Conservation (phyloP, 2,329 filamentous ascomycete genomes). For the Pseudogymnoascus sp. region DNA sequence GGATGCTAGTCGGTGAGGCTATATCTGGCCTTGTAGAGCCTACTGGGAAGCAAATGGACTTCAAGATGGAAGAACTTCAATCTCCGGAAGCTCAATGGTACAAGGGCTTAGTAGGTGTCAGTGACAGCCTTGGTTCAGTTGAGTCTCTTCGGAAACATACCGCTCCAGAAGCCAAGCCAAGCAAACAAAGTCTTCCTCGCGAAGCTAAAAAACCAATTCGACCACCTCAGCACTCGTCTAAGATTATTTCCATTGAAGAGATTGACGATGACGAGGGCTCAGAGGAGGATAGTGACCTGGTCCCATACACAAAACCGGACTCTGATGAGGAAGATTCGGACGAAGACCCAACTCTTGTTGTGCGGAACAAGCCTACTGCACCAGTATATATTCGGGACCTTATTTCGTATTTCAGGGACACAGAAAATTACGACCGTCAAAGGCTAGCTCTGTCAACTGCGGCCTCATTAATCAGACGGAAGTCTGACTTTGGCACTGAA, state of each 20-base stretch:
- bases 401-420: constrained; percentile 68
- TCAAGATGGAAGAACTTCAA: constrained; percentile 73
- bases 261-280: constrained; percentile 50
- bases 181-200: constrained; percentile 11
- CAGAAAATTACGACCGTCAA: constrained; percentile 78
- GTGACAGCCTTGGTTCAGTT: constrained; percentile 56
- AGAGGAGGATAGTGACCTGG: constrained; percentile 42
- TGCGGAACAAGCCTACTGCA: constrained; percentile 70
- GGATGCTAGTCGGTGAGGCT: constrained; percentile 78
- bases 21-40: constrained; percentile 49
- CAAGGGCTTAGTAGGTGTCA: constrained; percentile 53
- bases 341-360: constrained; percentile 81
- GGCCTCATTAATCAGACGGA: constrained; percentile 74
- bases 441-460: constrained; percentile 71
- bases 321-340: constrained; percentile 87
- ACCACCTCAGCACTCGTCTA: constrained; percentile 19
- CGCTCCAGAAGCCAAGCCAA: constrained; percentile 15
- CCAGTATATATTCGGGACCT: constrained; percentile 90
- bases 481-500: constrained; percentile 81
- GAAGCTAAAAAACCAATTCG: constrained; percentile 27
- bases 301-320: constrained; percentile 76
- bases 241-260: constrained; percentile 54
- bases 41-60: constrained; percentile 66
- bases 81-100: constrained; percentile 69
- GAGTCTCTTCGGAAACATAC: constrained; percentile 37